Base-by-base conservation (phyloP, 345 rosid species). In the Schrenkiella parvula region DNA sequence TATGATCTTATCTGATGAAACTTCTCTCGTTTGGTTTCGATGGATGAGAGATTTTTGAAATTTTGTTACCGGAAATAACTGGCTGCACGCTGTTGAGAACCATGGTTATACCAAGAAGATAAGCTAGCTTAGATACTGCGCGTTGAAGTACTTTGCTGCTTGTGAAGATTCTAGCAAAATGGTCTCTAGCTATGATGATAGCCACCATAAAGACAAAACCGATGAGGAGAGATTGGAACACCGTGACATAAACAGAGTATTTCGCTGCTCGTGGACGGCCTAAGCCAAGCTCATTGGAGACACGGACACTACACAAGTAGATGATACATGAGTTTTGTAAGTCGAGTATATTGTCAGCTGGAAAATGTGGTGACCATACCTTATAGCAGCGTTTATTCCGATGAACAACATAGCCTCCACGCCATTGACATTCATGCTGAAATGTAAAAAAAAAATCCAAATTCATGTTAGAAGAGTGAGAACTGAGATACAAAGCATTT, bases 61-160 rank as follows among this genome's bases (percentile, higher is more conserved):
- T 29, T 52, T 50, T 70, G 42, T 31, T 50, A 92, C 98, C 95
- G 41, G 96, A 90, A 25, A 92, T 73, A 17, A 92, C 95, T 1
- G 95, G 96, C 74, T 92, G 98, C 2, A 92, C 83, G 64, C 95
- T 88, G 78, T 90, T 92, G 13, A 88, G 85, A 76, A 90, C 85
- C 92, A 90, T 92, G 68, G 95, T 89, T 58, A 85, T 41, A 25
- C 82, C 96, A 1, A 92, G 96, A 35, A 88, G 85, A 67, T 70
- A 80, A 10, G 96, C 91, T 5, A 88, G 80, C 60, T 79, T 84
- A 18, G 93, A 69, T 14, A 81, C 90, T 0, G 93, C 88, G 0
- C 3, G 66, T 70, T 80, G 89, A 51, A 92, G 44, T 0, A 17
- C 72, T 75, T 79, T 31, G 80, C 88, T 87, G 78, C 32, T 84